A percentile compares a stretch with the other conserved stretches of the same genome.
Conservation (phyloP, 495 filamentous ascomycete species). For the Parmelia sp. region DNA sequence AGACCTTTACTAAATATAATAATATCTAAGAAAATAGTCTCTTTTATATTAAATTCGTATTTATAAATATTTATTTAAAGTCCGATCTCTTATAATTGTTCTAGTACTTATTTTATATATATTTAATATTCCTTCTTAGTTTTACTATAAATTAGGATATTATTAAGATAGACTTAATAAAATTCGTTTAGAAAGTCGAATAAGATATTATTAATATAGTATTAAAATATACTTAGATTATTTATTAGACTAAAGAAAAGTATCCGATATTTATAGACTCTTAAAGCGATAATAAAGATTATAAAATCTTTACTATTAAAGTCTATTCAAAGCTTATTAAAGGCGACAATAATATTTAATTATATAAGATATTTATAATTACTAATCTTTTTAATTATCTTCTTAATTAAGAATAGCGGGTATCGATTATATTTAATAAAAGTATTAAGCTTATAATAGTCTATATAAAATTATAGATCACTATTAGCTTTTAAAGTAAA, state of each 20-base stretch:
- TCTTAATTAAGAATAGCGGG: no score
- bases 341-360: background rate
- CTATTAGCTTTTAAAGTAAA: no score
- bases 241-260: no score
- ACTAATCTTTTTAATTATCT: no score
- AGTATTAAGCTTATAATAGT: no score
- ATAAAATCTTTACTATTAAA: no score
- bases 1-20: background rate
- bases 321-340: no score
- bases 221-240: background rate
- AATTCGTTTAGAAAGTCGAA: slow-evolving; percentile 8
- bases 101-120: slow-evolving; percentile 1
- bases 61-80: background rate
- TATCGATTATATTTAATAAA: no score
- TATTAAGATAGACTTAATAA: slow-evolving; percentile 10
- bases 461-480: no score
- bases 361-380: background rate
- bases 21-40: background rate
- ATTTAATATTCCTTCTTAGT: slow-evolving; percentile 3
- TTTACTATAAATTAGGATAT: slow-evolving; percentile 15
- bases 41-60: slow-evolving; percentile 13
- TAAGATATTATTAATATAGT: background rate
- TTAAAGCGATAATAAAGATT: no score
- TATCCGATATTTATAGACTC: no score
- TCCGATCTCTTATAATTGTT: background rate